phyloP scores from a whole-genome alignment of 2,329 filamentous ascomycete genomes.

The Penicillium sp. region DNA sequence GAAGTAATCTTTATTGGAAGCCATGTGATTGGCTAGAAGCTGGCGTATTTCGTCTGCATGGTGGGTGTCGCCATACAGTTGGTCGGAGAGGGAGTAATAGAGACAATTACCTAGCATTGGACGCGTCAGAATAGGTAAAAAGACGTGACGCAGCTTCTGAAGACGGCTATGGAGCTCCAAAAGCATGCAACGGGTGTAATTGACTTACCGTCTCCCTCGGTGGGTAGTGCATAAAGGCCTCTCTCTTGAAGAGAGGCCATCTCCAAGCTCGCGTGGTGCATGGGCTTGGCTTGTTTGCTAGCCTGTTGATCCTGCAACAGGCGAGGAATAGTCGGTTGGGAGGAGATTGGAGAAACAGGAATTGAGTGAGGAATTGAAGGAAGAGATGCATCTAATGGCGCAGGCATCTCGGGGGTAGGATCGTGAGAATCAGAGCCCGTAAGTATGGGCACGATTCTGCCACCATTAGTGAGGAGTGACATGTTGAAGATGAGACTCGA shows the following conservation, averaged over 20 bases:
- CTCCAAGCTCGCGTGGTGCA: conserved; percentile 30
- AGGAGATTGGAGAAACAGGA: neutral
- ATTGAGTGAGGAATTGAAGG: neutral
- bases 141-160: conserved; percentile 1
- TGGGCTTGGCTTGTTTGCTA: conserved; percentile 12
- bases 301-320: conserved; percentile 18
- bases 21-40: conserved; percentile 61
- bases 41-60: conserved; percentile 59
- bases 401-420: conserved; percentile 1
- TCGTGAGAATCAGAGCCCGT: conserved; percentile 26
- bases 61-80: conserved; percentile 61
- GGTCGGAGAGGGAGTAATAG: conserved; percentile 66
- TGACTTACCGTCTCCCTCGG: conserved; percentile 60
- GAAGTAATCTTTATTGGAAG: conserved; percentile 59
- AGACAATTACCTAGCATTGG: conserved; percentile 62
- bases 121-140: conserved; percentile 22
- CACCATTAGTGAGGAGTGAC: conserved; percentile 38
- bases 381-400: neutral
- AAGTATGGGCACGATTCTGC: conserved; percentile 46
- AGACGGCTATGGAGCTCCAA: neutral
- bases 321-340: neutral
- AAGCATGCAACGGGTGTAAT: conserved; percentile 19
- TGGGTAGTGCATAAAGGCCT: conserved; percentile 59
- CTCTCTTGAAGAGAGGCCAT: conserved; percentile 51
- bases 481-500: conserved; percentile 32